Evolutionary conservation across 805 yeast genomes (phyloP).

Genomic region (Metschnikowia matae): DNA sequence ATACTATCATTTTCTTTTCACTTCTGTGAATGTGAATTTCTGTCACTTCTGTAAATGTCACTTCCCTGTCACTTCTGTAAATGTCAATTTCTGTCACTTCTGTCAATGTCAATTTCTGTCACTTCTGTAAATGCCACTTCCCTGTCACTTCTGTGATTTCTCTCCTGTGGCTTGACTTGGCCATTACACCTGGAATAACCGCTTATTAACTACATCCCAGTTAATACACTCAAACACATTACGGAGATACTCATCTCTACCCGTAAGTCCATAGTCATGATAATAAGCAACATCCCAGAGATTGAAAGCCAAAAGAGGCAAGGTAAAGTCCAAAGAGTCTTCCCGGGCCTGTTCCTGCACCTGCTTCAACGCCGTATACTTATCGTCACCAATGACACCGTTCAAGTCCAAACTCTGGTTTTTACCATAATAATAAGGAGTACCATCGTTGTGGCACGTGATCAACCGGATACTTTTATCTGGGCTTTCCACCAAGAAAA

Average conservation of each 20-base stretch:
- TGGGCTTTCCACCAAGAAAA: constrained; percentile 63
- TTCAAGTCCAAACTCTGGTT: constrained; percentile 75
- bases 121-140: too few relatives aligned
- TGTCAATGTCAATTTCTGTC: too few relatives aligned
- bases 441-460: constrained; percentile 66
- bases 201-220: constrained; percentile 70
- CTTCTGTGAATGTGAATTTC: too few relatives aligned
- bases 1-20: too few relatives aligned
- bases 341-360: constrained; percentile 40
- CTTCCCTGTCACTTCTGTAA: too few relatives aligned
- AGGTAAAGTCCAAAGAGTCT: constrained; percentile 52
- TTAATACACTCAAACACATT: constrained; percentile 75
- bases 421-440: constrained; percentile 67
- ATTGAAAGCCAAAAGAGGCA: constrained; percentile 75
- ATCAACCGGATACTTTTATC: constrained; percentile 54
- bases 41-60: too few relatives aligned
- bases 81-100: too few relatives aligned
- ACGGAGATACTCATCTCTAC: constrained; percentile 66
- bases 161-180: too few relatives aligned
- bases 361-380: constrained; percentile 41
- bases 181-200: constrained; percentile 38
- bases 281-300: constrained; percentile 90
- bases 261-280: constrained; percentile 76
- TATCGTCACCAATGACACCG: constrained; percentile 58
- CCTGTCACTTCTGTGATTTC: not conserved